A percentile compares a stretch with the other conserved stretches of the same genome.
Conservation (phyloP, 2,329 filamentous ascomycete genomes). For the Xylaria sp. region DNA sequence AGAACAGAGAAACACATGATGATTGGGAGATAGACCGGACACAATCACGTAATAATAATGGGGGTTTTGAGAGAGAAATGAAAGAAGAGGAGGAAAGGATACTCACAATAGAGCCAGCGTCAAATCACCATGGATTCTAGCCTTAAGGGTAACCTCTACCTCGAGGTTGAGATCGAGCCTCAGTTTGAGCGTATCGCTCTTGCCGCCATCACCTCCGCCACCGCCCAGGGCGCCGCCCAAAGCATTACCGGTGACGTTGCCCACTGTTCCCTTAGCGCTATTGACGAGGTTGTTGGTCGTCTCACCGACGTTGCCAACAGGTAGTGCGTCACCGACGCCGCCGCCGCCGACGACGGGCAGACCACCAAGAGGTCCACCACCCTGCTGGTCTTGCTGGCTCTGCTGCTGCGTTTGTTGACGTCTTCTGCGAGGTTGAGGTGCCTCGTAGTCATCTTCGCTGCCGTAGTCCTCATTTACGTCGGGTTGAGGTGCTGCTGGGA, state of each 20-base stretch:
- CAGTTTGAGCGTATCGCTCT: slow-evolving; percentile 73
- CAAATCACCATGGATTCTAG: slow-evolving; percentile 85
- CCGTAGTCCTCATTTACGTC: slow-evolving; percentile 39
- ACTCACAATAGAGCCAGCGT: slow-evolving; percentile 75
- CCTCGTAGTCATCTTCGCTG: slow-evolving; percentile 43
- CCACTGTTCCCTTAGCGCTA: slow-evolving; percentile 43
- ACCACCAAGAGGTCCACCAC: slow-evolving; percentile 40
- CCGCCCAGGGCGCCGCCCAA: slow-evolving; percentile 44
- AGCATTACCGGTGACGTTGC: slow-evolving; percentile 43
- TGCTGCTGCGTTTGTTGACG: slow-evolving; percentile 41
- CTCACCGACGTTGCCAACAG: slow-evolving; percentile 46
- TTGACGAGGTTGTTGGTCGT: slow-evolving; percentile 46
- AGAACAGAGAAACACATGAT: background rate
- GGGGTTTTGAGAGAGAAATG: background rate
- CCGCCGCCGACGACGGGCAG: slow-evolving; percentile 41
- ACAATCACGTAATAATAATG: background rate
- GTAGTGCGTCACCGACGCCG: slow-evolving; percentile 43
- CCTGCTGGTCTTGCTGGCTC: slow-evolving; percentile 23
- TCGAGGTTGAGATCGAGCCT: slow-evolving; percentile 83
- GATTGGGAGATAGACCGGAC: background rate
- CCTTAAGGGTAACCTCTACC: slow-evolving; percentile 86
- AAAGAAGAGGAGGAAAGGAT: slow-evolving; percentile 14
- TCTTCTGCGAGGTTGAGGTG: slow-evolving; percentile 41
- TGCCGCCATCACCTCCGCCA: slow-evolving; percentile 53
- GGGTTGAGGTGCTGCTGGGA: slow-evolving; percentile 40